Conservation (phyloP, 371 early-diverging fungal species). For the Actinomortierella wolfii region DNA sequence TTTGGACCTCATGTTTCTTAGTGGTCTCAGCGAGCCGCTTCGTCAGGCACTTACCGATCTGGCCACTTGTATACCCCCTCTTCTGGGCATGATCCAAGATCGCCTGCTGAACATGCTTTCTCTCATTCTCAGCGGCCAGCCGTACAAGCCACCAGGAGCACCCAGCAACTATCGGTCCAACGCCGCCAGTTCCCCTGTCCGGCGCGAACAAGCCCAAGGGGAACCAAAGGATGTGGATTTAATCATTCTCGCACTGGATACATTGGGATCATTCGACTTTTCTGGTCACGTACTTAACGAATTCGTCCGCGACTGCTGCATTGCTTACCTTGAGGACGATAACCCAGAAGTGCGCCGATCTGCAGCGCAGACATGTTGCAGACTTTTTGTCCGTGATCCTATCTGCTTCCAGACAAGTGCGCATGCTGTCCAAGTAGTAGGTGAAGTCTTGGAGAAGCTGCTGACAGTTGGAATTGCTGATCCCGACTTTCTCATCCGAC, state of each 20-base stretch:
- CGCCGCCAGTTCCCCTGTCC: conserved; percentile 43
- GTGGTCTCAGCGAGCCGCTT: conserved; percentile 85
- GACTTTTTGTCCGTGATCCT: conserved; percentile 77
- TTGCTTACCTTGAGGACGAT: conserved; percentile 87
- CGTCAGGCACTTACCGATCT: conserved; percentile 83
- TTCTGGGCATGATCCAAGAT: conserved; percentile 89
- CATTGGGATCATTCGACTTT: conserved; percentile 90
- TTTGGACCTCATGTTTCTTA: conserved; percentile 89
- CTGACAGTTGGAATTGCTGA: conserved; percentile 93
- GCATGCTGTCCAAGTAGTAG: conserved; percentile 86
- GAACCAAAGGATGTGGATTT: conserved; percentile 76
- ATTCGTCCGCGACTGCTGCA: conserved; percentile 87
- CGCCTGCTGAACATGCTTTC: conserved; percentile 90
- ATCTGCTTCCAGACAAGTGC: conserved; percentile 81
- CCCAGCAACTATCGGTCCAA: conserved; percentile 50
- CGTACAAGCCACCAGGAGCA: conserved; percentile 85
- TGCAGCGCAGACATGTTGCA: conserved; percentile 89
- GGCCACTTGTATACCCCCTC: conserved; percentile 80
- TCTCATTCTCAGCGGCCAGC: conserved; percentile 81
- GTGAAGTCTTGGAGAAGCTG: conserved; percentile 87
- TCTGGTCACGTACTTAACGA: conserved; percentile 84
- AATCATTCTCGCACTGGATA: conserved; percentile 85
- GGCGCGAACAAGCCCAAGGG: conserved; percentile 52
- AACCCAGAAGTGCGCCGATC: conserved; percentile 82
- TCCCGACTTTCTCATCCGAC: conserved; percentile 80